A percentile compares a stretch with the other conserved stretches of the same genome.
Evolutionary conservation across 2,329 filamentous ascomycete species (phyloP).

Genomic region (Ramichloridium luteum): DNA sequence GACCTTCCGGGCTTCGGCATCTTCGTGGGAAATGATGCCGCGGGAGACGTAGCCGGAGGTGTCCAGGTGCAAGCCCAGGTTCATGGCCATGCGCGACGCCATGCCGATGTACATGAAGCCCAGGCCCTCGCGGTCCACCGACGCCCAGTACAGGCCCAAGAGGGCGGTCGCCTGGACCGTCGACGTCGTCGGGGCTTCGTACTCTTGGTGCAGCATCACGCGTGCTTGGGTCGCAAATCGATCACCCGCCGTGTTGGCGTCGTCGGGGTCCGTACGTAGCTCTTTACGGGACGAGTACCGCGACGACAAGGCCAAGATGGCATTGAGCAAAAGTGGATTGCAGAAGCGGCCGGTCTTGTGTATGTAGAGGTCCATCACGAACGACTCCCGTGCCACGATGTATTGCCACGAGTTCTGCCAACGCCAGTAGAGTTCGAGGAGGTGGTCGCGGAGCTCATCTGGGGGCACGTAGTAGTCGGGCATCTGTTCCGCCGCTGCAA

Average conservation of each 20-base stretch:
- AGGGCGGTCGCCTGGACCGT: conserved; percentile 43
- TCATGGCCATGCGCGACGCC: conserved; percentile 44
- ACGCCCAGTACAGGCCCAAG: conserved; percentile 40
- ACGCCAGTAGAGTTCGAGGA: too few species aligned
- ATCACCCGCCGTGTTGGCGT: conserved; percentile 39
- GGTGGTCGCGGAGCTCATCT: too few species aligned
- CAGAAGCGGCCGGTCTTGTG: too few species aligned
- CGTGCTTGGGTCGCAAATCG: conserved; percentile 35
- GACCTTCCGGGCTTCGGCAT: too few species aligned
- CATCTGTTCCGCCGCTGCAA: too few species aligned
- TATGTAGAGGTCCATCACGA: too few species aligned
- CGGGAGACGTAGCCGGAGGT: too few species aligned
- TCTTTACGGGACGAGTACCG: conserved; percentile 38
- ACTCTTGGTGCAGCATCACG: conserved; percentile 32
- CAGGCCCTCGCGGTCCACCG: conserved; percentile 38
- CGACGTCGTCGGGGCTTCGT: conserved; percentile 41
- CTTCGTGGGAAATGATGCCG: too few species aligned
- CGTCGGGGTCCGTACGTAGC: conserved; percentile 34
- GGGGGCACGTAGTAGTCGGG: too few species aligned
- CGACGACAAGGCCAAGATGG: conserved; percentile 34
- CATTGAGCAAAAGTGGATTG: too few species aligned
- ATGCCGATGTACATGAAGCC: conserved; percentile 48
- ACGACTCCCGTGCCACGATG: too few species aligned
- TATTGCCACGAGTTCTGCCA: too few species aligned
- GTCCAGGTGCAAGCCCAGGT: conserved; percentile 43